Percentiles rank a stretch among this genome's conserved stretches.
Evolutionary conservation across 768 basidiomycete species (phyloP).

Genomic region (Asterophora parasitica): DNA sequence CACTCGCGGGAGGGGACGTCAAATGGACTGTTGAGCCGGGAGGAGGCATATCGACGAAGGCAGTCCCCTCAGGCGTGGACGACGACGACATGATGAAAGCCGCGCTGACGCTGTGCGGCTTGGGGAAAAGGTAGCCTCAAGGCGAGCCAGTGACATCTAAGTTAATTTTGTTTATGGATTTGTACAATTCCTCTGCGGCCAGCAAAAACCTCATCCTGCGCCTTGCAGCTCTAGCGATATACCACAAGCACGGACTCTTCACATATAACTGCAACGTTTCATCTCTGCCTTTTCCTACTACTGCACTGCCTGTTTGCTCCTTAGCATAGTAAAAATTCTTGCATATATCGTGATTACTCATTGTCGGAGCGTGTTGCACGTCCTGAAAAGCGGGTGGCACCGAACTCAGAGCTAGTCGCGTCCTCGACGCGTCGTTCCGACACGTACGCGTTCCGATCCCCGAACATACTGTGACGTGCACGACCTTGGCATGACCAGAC

Average conservation of each 20-base stretch:
- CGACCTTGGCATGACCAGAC: too few species aligned
- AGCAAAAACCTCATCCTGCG: conserved; percentile 1
- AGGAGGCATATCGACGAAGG: conserved; percentile 11
- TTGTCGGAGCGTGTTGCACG: too few species aligned
- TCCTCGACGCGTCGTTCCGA: too few species aligned
- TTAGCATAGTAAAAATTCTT: too few species aligned
- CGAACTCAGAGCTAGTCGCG: too few species aligned
- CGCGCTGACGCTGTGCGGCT: conserved; percentile 62
- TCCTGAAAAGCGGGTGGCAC: too few species aligned
- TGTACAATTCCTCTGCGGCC: conserved; percentile 5
- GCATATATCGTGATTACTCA: too few species aligned
- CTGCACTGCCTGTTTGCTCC: too few species aligned
- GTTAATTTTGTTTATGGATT: conserved; percentile 17
- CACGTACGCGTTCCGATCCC: too few species aligned
- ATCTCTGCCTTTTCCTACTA: too few species aligned
- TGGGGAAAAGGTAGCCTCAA: conserved; percentile 27
- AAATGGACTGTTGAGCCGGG: conserved; percentile 29
- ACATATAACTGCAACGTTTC: too few species aligned
- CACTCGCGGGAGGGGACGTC: conserved; percentile 37
- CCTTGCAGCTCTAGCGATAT: neutral
- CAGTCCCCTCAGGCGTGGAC: conserved; percentile 24
- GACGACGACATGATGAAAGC: conserved; percentile 71
- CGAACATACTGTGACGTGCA: too few species aligned
- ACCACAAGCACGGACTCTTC: neutral
- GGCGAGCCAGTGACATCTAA: conserved; percentile 11